A percentile compares a stretch with the other conserved stretches of the same genome.
Evolutionary conservation across 2,329 filamentous ascomycete genomes (phyloP).

Genomic region (Fusarium multiceps): DNA sequence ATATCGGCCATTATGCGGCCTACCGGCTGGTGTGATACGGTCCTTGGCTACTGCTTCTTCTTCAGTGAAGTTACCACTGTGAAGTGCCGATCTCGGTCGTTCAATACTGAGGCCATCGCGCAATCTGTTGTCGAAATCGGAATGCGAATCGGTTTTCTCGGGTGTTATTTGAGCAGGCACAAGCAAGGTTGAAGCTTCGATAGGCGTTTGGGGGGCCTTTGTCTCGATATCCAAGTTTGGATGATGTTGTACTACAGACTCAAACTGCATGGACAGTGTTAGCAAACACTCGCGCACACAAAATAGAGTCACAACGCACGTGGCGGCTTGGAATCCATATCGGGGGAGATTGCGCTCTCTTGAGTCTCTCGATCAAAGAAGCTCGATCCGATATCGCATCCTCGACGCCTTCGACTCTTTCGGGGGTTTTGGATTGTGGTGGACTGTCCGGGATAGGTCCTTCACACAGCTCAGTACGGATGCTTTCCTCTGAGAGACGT

Average conservation of each 20-base stretch:
- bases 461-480: slow-evolving; percentile 70
- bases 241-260: slow-evolving; percentile 50
- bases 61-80: slow-evolving; percentile 73
- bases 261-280: slow-evolving; percentile 49
- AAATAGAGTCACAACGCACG: slow-evolving; percentile 57
- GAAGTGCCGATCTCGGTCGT: slow-evolving; percentile 81
- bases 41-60: slow-evolving; percentile 42
- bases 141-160: slow-evolving; percentile 33
- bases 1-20: slow-evolving; percentile 8
- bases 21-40: slow-evolving; percentile 9
- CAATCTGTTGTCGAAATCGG: slow-evolving; percentile 54
- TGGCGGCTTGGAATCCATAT: slow-evolving; percentile 76
- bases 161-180: slow-evolving; percentile 62
- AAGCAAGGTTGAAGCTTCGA: slow-evolving; percentile 55
- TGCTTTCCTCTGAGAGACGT: slow-evolving; percentile 68
- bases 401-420: slow-evolving; percentile 42
- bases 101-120: slow-evolving; percentile 75
- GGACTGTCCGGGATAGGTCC: slow-evolving; percentile 63
- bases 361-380: slow-evolving; percentile 86
- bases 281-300: slow-evolving; percentile 12
- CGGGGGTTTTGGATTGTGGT: slow-evolving; percentile 38
- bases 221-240: slow-evolving; percentile 24
- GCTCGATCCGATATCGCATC: slow-evolving; percentile 69
- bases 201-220: slow-evolving; percentile 48
- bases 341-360: slow-evolving; percentile 80